These are phyloP conservation scores for Sarocladiaceae sp. DNA, from an alignment of 2,329 filamentous ascomycete species.

Conservation along the genomic window DNA sequence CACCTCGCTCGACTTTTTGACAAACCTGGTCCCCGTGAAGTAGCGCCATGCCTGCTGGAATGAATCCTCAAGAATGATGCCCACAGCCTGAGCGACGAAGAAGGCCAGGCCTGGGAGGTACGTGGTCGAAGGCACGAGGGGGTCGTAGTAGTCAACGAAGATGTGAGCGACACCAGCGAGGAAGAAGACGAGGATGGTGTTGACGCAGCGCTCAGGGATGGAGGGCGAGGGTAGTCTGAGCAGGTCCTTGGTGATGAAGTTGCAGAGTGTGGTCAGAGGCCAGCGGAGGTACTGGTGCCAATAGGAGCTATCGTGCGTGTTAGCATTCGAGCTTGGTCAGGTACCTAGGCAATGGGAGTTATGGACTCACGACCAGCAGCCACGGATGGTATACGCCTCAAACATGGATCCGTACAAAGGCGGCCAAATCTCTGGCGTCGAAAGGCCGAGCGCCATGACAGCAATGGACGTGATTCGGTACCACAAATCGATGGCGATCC, in stretches of 20 bases:
- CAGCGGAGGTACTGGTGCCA: slow-evolving; percentile 13
- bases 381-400: slow-evolving; percentile 11
- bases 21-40: background rate
- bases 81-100: slow-evolving; percentile 11
- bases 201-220: slow-evolving; percentile 8
- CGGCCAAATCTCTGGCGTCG: background rate
- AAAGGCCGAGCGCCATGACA: background rate
- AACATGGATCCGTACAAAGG: background rate
- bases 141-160: slow-evolving; percentile 7
- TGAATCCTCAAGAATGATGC: slow-evolving; percentile 11
- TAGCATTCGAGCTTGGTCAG: background rate
- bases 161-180: slow-evolving; percentile 9
- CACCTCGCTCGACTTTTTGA: background rate
- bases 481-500: background rate
- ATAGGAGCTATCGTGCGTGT: background rate
- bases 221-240: slow-evolving; percentile 4
- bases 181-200: slow-evolving; percentile 11
- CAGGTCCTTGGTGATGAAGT: slow-evolving; percentile 10
- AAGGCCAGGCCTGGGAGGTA: slow-evolving; percentile 1
- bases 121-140: background rate
- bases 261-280: slow-evolving; percentile 7
- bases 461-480: background rate
- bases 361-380: slow-evolving; percentile 11
- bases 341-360: background rate
- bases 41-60: slow-evolving; percentile 7